Evolutionary conservation across 352 stramenopile genomes (phyloP).

Genomic region (Aphanomyces invadans): DNA sequence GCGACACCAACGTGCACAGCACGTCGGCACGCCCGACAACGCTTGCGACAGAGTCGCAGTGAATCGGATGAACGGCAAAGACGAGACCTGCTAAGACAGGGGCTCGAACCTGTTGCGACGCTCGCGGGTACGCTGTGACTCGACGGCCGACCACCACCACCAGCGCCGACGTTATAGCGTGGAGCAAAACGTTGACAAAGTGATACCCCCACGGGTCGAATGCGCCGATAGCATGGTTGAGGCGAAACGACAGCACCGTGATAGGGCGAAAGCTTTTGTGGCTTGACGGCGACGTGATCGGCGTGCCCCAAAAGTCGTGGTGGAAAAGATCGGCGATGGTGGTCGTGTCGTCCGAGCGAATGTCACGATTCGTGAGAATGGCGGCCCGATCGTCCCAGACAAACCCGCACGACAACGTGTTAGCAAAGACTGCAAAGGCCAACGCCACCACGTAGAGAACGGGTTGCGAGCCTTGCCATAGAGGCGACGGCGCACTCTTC

Average conservation of each 20-base stretch:
- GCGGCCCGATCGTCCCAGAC: slow-evolving; percentile 88
- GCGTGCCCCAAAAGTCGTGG: slow-evolving; percentile 85
- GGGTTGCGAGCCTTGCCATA: slow-evolving; percentile 18
- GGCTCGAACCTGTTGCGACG: neutral
- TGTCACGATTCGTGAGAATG: slow-evolving; percentile 56
- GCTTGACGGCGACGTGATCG: slow-evolving; percentile 43
- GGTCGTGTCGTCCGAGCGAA: slow-evolving; percentile 29
- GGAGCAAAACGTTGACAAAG: slow-evolving; percentile 61
- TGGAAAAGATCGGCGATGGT: slow-evolving; percentile 42
- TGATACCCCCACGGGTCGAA: slow-evolving; percentile 58
- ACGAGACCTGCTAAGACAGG: slow-evolving; percentile 49
- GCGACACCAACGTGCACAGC: slow-evolving; percentile 59
- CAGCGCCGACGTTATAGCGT: slow-evolving; percentile 50
- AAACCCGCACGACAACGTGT: slow-evolving; percentile 53
- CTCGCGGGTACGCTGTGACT: slow-evolving; percentile 13
- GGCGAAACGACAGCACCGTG: slow-evolving; percentile 65
- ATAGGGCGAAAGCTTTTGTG: slow-evolving; percentile 88
- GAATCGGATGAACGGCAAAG: slow-evolving; percentile 87
- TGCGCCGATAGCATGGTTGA: slow-evolving; percentile 42
- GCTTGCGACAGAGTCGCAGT: slow-evolving; percentile 85
- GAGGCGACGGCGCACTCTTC: neutral
- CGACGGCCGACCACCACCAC: slow-evolving; percentile 35
- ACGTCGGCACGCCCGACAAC: slow-evolving; percentile 88
- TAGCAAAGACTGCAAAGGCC: slow-evolving; percentile 45
- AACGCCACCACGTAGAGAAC: slow-evolving; percentile 30